A percentile compares a stretch with the other conserved stretches of the same genome.
Conservation (phyloP, 345 rosid genomes). For the Rubroshorea leprosula region DNA sequence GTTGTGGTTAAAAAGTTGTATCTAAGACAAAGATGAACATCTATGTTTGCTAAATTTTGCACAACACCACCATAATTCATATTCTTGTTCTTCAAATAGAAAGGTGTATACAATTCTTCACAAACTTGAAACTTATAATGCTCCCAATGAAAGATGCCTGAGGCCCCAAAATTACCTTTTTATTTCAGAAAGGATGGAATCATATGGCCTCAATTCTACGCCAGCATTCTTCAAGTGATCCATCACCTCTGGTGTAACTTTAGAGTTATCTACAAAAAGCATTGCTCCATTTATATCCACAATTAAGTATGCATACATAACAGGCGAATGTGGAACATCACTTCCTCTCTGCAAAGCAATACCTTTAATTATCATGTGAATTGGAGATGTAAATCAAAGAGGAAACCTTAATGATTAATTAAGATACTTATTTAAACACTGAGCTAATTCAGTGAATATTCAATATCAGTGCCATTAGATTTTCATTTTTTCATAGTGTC, state of each 20-base stretch:
- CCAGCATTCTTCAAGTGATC: constrained; percentile 67
- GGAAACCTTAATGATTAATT: constrained; percentile 1
- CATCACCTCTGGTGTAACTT: constrained; percentile 69
- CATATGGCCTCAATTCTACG: constrained; percentile 62
- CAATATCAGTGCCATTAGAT: background rate
- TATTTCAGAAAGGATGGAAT: constrained; percentile 67
- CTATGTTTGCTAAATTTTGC: background rate
- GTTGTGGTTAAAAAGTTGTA: too few relatives aligned
- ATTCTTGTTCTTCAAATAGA: background rate
- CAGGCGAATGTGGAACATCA: constrained; percentile 97
- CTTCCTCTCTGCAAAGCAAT: constrained; percentile 73
- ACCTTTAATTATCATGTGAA: background rate
- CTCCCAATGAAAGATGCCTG: background rate
- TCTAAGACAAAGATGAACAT: background rate
- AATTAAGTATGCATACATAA: constrained; percentile 78
- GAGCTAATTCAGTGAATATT: background rate
- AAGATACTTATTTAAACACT: background rate
- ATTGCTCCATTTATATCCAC: constrained; percentile 65
- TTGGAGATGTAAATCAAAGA: constrained; percentile 1
- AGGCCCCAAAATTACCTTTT: constrained; percentile 43
- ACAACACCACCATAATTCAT: background rate
- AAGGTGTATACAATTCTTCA: background rate
- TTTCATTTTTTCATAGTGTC: constrained; percentile 1
- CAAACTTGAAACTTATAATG: background rate
- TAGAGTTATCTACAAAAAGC: constrained; percentile 60